Evolutionary conservation across 257 asterid genomes (phyloP).

Genomic region (Jacaranda mimosifolia): DNA sequence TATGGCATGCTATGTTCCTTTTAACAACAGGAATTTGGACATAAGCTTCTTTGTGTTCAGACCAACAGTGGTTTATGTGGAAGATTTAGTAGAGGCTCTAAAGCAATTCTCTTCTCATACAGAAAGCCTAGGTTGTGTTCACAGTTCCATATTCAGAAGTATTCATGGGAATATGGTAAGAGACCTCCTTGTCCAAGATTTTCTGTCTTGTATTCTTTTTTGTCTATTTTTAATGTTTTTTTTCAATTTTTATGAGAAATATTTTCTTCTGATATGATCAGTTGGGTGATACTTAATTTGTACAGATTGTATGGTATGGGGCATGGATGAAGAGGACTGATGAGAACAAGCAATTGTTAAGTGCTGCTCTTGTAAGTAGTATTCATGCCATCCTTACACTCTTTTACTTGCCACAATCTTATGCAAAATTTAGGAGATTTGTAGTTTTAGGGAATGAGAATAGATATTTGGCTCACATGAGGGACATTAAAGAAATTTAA

Average conservation of each 20-base stretch:
- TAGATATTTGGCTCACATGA: too few species aligned
- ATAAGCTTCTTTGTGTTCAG: conserved; percentile 58
- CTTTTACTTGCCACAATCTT: neutral
- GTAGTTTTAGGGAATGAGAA: too few species aligned
- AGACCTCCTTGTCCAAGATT: neutral
- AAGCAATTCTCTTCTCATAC: conserved; percentile 57
- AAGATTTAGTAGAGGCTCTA: conserved; percentile 54
- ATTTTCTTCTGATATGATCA: neutral
- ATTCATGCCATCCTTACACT: neutral
- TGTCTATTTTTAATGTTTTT: neutral
- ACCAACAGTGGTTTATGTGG: conserved; percentile 59
- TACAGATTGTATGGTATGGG: conserved; percentile 80
- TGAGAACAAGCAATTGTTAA: conserved; percentile 53
- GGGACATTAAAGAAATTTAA: too few species aligned
- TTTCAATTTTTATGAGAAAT: neutral
- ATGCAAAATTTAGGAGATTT: neutral
- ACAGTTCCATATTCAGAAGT: conserved; percentile 64
- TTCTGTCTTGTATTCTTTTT: neutral
- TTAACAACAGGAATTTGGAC: conserved; percentile 60
- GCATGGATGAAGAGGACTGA: conserved; percentile 71
- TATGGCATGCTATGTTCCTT: conserved; percentile 80
- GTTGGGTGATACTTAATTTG: neutral
- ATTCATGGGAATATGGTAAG: conserved; percentile 80
- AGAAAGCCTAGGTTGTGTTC: conserved; percentile 67
- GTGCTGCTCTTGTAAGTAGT: conserved; percentile 62